Base-by-base conservation (phyloP, 2,329 filamentous ascomycete species). In the Bipolaris bicolor region DNA sequence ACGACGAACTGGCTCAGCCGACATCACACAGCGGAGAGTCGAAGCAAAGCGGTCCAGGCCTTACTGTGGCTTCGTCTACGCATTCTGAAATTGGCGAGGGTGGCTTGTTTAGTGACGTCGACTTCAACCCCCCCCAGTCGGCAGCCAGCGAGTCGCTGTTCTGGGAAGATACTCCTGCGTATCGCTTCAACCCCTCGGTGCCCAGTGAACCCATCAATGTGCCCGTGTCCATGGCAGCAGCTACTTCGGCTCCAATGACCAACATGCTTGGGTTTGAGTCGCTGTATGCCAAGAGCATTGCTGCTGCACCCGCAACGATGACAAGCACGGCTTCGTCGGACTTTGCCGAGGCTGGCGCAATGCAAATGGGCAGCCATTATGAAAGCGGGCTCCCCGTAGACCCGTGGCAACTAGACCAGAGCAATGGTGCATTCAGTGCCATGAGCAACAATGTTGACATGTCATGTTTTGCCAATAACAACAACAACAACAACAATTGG, bases 1-100 rank as follows among this genome's bases (percentile, higher is more conserved):
- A 60, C 36, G 69, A 76, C 46, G 70, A 62, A 39, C 61, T 75
- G 52, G 57, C 70, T 2, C 75, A 78, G 59, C 75, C 75, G 2
- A 71, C 75, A 13, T 78, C 76, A 9, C 74, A 77, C 44, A 78
- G 75, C 51, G 76, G 76, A 22, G 76, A 78, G 57, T 78, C 76
- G 0, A 76, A 73, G 48, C 71, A 74, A 43, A 77, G 76, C 58
- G 71, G 69, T 13, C 76, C 76, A 26, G 75, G 75, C 26, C 71
- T 78, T 6, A 77, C 76, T n/a, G 71, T 69, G 22, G 71, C 75
- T 20, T 77, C 77, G 18, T 78, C 76, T n/a, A 67, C 71, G 16
- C 76, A 78, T 36, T 78, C 77, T 13, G 76, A 79, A 47, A 68
- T 75, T 47, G 76, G 74, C 33, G 77, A 78, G 22, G 65, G 70